Evolutionary conservation across 1,284 basidiomycete genomes (phyloP).

Genomic region (Ceratobasidium sp.): DNA sequence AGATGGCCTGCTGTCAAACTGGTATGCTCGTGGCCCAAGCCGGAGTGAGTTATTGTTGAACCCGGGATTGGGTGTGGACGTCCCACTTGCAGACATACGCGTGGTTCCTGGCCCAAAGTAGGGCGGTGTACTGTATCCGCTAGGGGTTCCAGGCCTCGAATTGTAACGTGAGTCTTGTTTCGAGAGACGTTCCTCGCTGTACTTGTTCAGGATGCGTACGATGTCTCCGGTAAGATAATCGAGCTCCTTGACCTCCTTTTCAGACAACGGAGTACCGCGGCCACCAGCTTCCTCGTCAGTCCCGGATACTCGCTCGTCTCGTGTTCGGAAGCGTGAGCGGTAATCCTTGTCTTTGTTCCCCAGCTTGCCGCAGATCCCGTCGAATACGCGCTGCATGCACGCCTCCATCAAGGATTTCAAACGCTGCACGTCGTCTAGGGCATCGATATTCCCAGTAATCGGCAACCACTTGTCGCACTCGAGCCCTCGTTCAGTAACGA

Average conservation of each 20-base stretch:
- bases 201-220: conserved; percentile 74
- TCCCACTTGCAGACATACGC: conserved; percentile 27
- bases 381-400: conserved; percentile 91
- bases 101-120: conserved; percentile 27
- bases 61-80: conserved; percentile 32
- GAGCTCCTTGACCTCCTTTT: conserved; percentile 76
- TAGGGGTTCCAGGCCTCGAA: conserved; percentile 75
- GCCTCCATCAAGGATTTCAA: conserved; percentile 85
- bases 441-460: conserved; percentile 78
- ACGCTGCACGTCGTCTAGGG: conserved; percentile 85
- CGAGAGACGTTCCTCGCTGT: conserved; percentile 72
- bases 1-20: conserved; percentile 37
- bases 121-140: conserved; percentile 15
- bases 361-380: conserved; percentile 71
- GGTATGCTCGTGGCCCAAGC: conserved; percentile 11
- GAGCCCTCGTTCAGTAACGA: conserved; percentile 73
- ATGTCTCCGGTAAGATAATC: conserved; percentile 78
- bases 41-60: background rate
- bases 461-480: conserved; percentile 94
- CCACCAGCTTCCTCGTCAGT: conserved; percentile 55
- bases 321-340: conserved; percentile 43
- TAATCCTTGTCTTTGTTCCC: conserved; percentile 53
- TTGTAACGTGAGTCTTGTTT: conserved; percentile 65
- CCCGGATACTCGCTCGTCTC: conserved; percentile 24
- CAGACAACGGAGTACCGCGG: conserved; percentile 64